Conservation (phyloP, 495 filamentous ascomycete genomes). For the Lophium mytilinum region DNA sequence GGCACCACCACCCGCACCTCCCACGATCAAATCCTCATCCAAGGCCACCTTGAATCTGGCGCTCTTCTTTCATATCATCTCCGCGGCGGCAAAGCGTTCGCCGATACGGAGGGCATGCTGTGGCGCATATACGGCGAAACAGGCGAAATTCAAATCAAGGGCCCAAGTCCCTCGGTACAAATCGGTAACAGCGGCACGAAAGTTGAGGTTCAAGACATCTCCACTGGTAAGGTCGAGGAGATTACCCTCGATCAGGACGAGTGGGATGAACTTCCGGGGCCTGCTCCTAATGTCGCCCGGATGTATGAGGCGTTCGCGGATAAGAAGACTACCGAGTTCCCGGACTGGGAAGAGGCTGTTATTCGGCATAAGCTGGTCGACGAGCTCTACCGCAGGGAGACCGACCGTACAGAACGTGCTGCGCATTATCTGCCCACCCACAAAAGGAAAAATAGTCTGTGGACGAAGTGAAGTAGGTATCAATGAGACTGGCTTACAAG, state of each 20-base stretch:
- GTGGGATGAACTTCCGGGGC: constrained; percentile 26
- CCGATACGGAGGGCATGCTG: constrained; percentile 38
- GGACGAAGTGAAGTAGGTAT: too few species aligned
- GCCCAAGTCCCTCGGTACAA: constrained; percentile 31
- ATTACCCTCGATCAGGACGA: constrained; percentile 39
- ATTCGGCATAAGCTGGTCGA: constrained; percentile 31
- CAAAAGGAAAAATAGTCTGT: too few species aligned
- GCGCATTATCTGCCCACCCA: not conserved
- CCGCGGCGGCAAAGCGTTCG: constrained; percentile 43
- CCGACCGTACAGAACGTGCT: not conserved
- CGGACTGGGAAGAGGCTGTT: constrained; percentile 39
- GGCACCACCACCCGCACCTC: constrained; percentile 36
- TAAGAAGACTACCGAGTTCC: constrained; percentile 29
- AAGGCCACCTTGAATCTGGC: constrained; percentile 39
- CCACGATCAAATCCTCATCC: constrained; percentile 42
- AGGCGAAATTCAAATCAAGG: constrained; percentile 48
- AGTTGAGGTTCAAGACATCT: constrained; percentile 38
- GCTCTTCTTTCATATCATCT: constrained; percentile 37
- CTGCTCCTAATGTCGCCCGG: constrained; percentile 38
- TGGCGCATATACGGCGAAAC: constrained; percentile 50
- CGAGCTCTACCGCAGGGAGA: constrained; percentile 16
- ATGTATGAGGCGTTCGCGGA: constrained; percentile 45
- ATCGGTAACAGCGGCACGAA: constrained; percentile 30
- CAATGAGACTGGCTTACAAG: too few species aligned
- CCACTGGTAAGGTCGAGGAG: constrained; percentile 24